Percentiles rank a stretch among this genome's conserved stretches.
These are phyloP conservation scores for Fusarium agapanthi DNA, from an alignment of 2,329 filamentous ascomycete species.

Conservation along the genomic window DNA sequence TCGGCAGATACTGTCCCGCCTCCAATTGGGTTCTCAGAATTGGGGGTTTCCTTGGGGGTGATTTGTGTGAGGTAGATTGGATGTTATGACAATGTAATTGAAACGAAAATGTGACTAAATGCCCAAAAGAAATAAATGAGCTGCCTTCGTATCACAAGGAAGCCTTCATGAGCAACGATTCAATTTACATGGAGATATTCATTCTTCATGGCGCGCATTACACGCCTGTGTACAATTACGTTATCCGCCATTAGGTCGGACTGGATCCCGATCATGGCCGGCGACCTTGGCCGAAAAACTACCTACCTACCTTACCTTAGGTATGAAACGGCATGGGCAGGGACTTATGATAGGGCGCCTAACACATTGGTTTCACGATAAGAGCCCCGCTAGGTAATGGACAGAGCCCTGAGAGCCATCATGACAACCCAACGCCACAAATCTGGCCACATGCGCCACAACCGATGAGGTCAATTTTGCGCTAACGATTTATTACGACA, in stretches of 20 bases:
- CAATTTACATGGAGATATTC: neutral
- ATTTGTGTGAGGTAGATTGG: neutral
- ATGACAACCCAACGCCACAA: constrained; percentile 7
- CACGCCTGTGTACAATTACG: constrained; percentile 5
- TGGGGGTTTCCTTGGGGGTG: constrained; percentile 27
- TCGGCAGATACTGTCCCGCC: constrained; percentile 27
- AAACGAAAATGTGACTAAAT: neutral
- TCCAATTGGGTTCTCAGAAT: constrained; percentile 28
- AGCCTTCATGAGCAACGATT: constrained; percentile 3
- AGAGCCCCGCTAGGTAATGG: neutral
- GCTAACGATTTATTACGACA: constrained; percentile 32
- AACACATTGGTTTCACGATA: neutral
- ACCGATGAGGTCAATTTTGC: constrained; percentile 2
- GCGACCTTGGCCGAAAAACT: constrained; percentile 24
- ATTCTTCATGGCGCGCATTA: constrained; percentile 11
- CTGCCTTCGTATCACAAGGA: neutral
- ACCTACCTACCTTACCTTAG: no score
- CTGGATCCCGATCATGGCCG: constrained; percentile 30
- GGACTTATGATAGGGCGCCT: neutral
- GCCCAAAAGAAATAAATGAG: neutral
- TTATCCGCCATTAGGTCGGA: constrained; percentile 26
- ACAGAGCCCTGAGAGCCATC: neutral
- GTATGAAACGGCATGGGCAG: neutral
- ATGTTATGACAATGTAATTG: neutral
- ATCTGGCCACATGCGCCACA: neutral